phyloP scores from a whole-genome alignment of 768 basidiomycete species.

The Amanita polypyramis region DNA sequence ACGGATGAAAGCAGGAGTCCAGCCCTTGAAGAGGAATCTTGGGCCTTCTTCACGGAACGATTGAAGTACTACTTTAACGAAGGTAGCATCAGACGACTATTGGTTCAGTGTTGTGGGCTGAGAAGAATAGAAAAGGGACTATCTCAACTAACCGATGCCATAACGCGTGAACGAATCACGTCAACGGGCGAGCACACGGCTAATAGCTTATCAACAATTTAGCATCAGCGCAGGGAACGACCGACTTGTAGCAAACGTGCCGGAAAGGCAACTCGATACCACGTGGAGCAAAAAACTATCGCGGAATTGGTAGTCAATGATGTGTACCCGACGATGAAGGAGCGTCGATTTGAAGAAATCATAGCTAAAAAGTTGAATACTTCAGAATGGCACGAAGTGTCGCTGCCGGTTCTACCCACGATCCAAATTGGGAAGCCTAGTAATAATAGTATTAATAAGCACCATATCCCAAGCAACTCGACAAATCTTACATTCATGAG shows the following conservation, averaged over 20 bases:
- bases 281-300: slow-evolving; percentile 63
- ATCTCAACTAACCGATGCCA: slow-evolving; percentile 49
- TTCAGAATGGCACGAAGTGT: neutral
- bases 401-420: slow-evolving; percentile 37
- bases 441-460: slow-evolving; percentile 6
- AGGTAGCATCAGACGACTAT: slow-evolving; percentile 40
- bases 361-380: slow-evolving; percentile 36
- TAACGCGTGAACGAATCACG: slow-evolving; percentile 65
- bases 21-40: slow-evolving; percentile 76
- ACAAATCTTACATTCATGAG: slow-evolving; percentile 59
- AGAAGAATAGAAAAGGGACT: slow-evolving; percentile 3
- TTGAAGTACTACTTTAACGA: slow-evolving; percentile 40
- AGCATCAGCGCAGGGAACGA: neutral
- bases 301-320: slow-evolving; percentile 48
- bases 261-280: slow-evolving; percentile 56
- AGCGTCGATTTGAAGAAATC: slow-evolving; percentile 64
- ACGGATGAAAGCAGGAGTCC: slow-evolving; percentile 82
- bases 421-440: slow-evolving; percentile 74
- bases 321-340: slow-evolving; percentile 39
- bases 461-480: slow-evolving; percentile 8
- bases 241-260: slow-evolving; percentile 68
- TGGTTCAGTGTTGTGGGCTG: neutral
- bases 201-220: slow-evolving; percentile 18
- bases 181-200: slow-evolving; percentile 75
- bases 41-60: slow-evolving; percentile 68